Evolutionary conservation across 225 moss, liverwort and hornwort genomes (phyloP).

Genomic region (Physcomitrium patens): DNA sequence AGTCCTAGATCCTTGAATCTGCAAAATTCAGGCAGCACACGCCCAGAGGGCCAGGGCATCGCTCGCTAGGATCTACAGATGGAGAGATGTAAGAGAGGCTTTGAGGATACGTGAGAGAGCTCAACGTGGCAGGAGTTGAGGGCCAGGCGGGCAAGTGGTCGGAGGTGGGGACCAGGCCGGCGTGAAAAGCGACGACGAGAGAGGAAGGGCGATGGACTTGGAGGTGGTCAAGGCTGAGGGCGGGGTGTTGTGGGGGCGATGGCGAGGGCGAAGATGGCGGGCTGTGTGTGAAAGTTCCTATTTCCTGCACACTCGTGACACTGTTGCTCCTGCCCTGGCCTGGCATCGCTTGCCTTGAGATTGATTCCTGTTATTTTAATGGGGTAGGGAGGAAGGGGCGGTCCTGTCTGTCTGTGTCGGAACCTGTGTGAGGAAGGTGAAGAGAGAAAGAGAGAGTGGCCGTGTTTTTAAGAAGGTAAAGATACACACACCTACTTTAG

Average conservation of each 20-base stretch:
- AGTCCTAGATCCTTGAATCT: not conserved
- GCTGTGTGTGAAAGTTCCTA: constrained; percentile 14
- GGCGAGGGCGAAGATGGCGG: not conserved
- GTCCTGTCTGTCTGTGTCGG: constrained; percentile 40
- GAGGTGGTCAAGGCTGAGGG: constrained; percentile 10
- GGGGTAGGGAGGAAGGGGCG: constrained; percentile 5
- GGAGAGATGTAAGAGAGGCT: no score
- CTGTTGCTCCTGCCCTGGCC: constrained; percentile 8
- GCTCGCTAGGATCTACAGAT: no score
- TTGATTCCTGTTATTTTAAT: constrained; percentile 22
- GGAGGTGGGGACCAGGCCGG: not conserved
- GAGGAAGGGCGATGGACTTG: not conserved
- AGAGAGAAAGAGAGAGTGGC: no score
- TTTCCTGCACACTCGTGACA: not conserved
- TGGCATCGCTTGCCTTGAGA: no score
- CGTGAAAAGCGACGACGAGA: not conserved
- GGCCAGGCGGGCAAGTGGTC: not conserved
- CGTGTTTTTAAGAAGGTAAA: not conserved
- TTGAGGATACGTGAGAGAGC: not conserved
- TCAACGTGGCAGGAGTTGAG: not conserved
- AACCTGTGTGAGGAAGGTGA: not conserved
- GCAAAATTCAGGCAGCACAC: not conserved
- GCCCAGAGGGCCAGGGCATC: no score
- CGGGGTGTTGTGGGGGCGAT: no score
- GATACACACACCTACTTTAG: constrained; percentile 17